Base-by-base conservation (phyloP, 495 filamentous ascomycete genomes). In the Xylaria grammica region DNA sequence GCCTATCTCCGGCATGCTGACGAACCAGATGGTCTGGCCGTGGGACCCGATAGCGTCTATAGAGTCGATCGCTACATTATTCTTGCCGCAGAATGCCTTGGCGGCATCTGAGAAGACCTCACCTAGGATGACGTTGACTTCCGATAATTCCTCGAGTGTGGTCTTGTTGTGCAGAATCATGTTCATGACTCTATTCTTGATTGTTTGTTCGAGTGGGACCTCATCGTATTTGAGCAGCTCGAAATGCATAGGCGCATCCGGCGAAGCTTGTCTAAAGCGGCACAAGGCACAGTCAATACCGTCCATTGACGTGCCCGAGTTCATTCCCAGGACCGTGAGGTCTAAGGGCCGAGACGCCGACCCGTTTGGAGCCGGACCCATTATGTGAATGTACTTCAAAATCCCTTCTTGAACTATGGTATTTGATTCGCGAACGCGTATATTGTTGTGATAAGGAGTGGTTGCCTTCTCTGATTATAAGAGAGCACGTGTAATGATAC, bases 1-100 rank as follows among this genome's bases (percentile, higher is more conserved):
- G 30, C 78, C 81, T 6, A 70, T 67, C 52, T 78, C 74, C 0
- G 84, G 84, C 81, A 86, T 85, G 46, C 76, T 78, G 30, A 84
- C 75, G 5, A 85, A 75, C 83, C 82, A 87, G 48, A 87, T 86
- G 2, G 85, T 87, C 65, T 86, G 84, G 11, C 84, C 85, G 56
- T 87, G 83, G 11, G 82, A 85, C 17, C 84, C 85, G n/a, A 87
- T 70, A 26, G 78, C 77, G 46, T 87, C 84, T 52, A 87, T 82
- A 7, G 75, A 71, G 55, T 78, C 74, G 46, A 84, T 72, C 38
- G 81, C 75, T 38, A 85, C 69, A 9, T 71, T 27, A 58, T 83
- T 74, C 34, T 82, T 76, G 24, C 75, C 70, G 60, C 77, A 81
- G 72, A 73, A 86, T 36, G 79, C 71, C 45, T 79, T 77, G 38